Percentiles rank a stretch among this genome's conserved stretches.
These are phyloP conservation scores for Auriscalpium orientale DNA, from an alignment of 768 basidiomycete species.

Conservation along the genomic window DNA sequence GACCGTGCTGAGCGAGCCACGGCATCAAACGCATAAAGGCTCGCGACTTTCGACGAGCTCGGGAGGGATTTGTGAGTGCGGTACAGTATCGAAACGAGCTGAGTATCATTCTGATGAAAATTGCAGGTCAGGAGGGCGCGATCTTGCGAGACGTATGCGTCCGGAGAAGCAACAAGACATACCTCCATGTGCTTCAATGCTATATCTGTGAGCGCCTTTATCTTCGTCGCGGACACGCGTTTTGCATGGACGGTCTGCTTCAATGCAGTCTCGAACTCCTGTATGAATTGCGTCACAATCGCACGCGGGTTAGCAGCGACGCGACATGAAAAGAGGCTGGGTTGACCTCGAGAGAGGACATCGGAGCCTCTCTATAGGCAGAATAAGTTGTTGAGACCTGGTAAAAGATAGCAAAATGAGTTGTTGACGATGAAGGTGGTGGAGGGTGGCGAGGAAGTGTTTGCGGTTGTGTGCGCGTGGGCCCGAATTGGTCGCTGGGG, in stretches of 20 bases:
- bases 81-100: conserved; percentile 83
- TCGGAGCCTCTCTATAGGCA: too few species aligned
- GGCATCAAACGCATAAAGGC: conserved; percentile 92
- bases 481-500: too few species aligned
- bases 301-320: too few species aligned
- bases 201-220: conserved; percentile 67
- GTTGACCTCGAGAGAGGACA: too few species aligned
- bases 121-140: not conserved
- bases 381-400: too few species aligned
- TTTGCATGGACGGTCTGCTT: conserved; percentile 80
- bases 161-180: conserved; percentile 19
- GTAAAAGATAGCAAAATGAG: too few species aligned
- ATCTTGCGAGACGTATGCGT: not conserved
- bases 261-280: conserved; percentile 78
- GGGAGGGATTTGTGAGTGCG: conserved; percentile 80
- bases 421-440: too few species aligned
- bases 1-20: conserved; percentile 76
- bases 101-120: conserved; percentile 61
- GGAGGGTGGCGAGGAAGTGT: too few species aligned
- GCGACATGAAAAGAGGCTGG: too few species aligned
- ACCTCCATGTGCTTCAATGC: conserved; percentile 77
- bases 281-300: not conserved
- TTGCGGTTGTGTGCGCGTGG: too few species aligned
- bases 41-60: conserved; percentile 64
- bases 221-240: conserved; percentile 81